phyloP scores from a whole-genome alignment of 805 yeast genomes.

The Kregervanrija delftensis region DNA sequence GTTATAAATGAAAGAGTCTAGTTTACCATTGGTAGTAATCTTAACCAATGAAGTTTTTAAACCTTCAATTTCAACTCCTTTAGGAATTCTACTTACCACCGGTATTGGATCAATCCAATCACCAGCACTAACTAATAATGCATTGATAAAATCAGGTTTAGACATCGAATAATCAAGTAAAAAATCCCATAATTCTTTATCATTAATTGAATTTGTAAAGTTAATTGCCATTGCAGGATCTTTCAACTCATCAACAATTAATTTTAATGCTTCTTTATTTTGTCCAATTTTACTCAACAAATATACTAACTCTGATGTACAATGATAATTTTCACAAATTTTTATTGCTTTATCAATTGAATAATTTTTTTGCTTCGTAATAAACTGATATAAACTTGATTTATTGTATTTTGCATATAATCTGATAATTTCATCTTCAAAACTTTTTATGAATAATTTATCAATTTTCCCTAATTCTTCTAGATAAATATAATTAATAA shows the following conservation, averaged over 20 bases:
- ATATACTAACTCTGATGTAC: slow-evolving; percentile 70
- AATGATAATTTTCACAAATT: slow-evolving; percentile 47
- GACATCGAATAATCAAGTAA: slow-evolving; percentile 63
- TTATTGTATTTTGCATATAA: slow-evolving; percentile 61
- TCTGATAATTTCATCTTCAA: slow-evolving; percentile 61
- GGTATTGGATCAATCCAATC: slow-evolving; percentile 61
- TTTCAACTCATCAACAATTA: slow-evolving; percentile 69
- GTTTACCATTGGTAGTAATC: slow-evolving; percentile 57
- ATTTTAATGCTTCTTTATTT: slow-evolving; percentile 61
- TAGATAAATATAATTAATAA: slow-evolving; percentile 59
- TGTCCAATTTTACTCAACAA: slow-evolving; percentile 80
- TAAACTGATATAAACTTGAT: slow-evolving; percentile 47
- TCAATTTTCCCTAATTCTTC: slow-evolving; percentile 53
- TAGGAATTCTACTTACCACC: slow-evolving; percentile 60
- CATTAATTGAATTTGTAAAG: slow-evolving; percentile 64
- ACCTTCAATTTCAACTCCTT: slow-evolving; percentile 55
- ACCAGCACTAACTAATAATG: slow-evolving; percentile 63
- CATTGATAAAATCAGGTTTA: slow-evolving; percentile 70
- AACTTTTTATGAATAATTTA: slow-evolving; percentile 43
- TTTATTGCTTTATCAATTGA: slow-evolving; percentile 65
- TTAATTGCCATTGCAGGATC: slow-evolving; percentile 78
- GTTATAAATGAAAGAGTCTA: slow-evolving; percentile 45
- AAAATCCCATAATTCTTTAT: slow-evolving; percentile 74
- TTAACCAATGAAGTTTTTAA: slow-evolving; percentile 52
- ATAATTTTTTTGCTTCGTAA: slow-evolving; percentile 54